Conservation (phyloP, 441 rosid species). For the Jatropha multifida region DNA sequence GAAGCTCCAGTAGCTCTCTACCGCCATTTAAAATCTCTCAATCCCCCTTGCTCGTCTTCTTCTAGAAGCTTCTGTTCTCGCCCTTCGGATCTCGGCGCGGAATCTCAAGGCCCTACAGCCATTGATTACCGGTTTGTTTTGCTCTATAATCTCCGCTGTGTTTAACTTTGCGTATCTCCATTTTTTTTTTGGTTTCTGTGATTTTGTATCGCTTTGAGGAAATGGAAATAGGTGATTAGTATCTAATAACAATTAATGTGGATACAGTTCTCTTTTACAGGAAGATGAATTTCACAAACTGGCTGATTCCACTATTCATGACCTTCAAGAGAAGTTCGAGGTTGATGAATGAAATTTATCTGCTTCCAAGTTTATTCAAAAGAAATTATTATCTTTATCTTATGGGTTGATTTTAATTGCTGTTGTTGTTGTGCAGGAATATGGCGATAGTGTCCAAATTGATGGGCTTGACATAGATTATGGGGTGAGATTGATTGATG, state of each 20-base stretch:
- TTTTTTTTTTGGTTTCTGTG: not conserved
- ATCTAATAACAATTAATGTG: slow-evolving; percentile 26
- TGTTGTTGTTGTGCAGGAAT: slow-evolving; percentile 48
- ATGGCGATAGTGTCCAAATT: slow-evolving; percentile 68
- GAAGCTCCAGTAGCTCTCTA: slow-evolving; percentile 9
- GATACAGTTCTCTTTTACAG: slow-evolving; percentile 66
- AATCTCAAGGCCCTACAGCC: slow-evolving; percentile 55
- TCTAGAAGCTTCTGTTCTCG: slow-evolving; percentile 52
- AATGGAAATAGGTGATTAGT: not conserved
- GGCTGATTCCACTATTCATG: slow-evolving; percentile 70
- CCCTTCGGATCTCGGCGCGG: slow-evolving; percentile 23
- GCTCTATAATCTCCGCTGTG: not conserved
- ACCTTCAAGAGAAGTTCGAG: slow-evolving; percentile 85
- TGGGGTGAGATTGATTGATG: slow-evolving; percentile 53
- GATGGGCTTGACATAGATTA: slow-evolving; percentile 92
- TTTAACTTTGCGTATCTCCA: not conserved
- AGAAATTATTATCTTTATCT: not conserved
- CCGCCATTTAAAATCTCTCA: not conserved
- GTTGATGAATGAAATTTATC: slow-evolving; percentile 23
- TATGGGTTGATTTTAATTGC: not conserved
- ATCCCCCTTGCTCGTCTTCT: slow-evolving; percentile 15
- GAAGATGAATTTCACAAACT: slow-evolving; percentile 84
- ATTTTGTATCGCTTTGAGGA: not conserved
- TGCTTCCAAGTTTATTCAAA: not conserved
- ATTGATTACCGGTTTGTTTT: slow-evolving; percentile 54